Evolutionary conservation across 305 asterid genomes (phyloP).

Genomic region (Rubia tinctorum): DNA sequence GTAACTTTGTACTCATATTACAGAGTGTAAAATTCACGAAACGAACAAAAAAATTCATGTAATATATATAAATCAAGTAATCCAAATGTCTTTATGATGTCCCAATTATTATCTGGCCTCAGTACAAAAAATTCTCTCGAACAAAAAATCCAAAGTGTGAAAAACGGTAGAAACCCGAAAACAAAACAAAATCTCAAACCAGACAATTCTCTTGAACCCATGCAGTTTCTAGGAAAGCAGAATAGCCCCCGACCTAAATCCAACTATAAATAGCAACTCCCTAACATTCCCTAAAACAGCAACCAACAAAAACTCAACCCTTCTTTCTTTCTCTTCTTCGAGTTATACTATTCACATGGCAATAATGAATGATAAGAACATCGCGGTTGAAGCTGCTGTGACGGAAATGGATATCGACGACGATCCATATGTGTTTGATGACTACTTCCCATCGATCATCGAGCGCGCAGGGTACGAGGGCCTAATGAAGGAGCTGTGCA

Average conservation of each 20-base stretch:
- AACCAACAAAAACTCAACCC: background rate
- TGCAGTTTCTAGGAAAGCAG: conserved; percentile 32
- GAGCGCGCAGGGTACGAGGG: conserved; percentile 29
- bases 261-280: background rate
- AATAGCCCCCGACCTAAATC: conserved; percentile 3
- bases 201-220: conserved; percentile 4
- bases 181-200: no score
- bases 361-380: background rate
- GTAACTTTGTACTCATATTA: no score
- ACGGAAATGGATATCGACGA: conserved; percentile 13
- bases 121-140: background rate
- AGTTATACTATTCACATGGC: background rate
- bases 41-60: no score
- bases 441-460: conserved; percentile 34
- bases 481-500: conserved; percentile 27
- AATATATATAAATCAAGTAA: no score
- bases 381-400: background rate
- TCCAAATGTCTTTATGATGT: background rate
- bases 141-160: no score
- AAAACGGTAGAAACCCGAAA: no score
- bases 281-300: background rate
- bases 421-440: conserved; percentile 25
- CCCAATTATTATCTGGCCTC: background rate
- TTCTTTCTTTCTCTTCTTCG: background rate
- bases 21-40: no score